These are phyloP conservation scores for Daedaleopsis nitida DNA, from an alignment of 768 basidiomycete species.

Conservation along the genomic window DNA sequence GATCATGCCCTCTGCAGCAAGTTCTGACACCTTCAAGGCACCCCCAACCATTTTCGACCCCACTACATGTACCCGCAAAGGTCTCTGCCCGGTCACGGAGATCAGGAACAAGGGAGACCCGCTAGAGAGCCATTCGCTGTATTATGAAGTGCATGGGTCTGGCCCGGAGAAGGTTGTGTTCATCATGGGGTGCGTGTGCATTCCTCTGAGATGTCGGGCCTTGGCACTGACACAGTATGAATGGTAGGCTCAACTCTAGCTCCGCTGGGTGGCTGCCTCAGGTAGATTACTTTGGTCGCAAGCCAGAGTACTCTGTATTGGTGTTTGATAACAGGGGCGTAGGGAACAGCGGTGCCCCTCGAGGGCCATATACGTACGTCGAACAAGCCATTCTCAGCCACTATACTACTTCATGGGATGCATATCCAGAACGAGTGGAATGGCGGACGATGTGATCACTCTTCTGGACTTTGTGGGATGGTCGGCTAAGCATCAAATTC, in stretches of 20 bases:
- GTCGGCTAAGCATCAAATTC: slow-evolving; percentile 60
- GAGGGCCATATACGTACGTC: slow-evolving; percentile 76
- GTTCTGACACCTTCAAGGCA: slow-evolving; percentile 4
- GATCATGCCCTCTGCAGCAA: slow-evolving; percentile 5
- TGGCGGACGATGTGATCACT: slow-evolving; percentile 74
- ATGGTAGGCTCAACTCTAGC: slow-evolving; percentile 56
- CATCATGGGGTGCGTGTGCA: slow-evolving; percentile 64
- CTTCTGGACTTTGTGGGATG: slow-evolving; percentile 74
- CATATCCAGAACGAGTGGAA: slow-evolving; percentile 59
- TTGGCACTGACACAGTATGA: neutral
- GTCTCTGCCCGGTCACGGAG: slow-evolving; percentile 72
- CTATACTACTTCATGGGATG: too few species aligned
- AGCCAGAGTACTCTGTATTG: slow-evolving; percentile 57
- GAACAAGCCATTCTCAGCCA: neutral
- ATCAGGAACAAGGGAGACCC: slow-evolving; percentile 48
- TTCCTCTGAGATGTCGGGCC: neutral
- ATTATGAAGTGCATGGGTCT: slow-evolving; percentile 76
- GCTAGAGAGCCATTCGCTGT: slow-evolving; percentile 71
- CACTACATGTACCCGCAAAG: slow-evolving; percentile 63
- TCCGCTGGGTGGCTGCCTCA: slow-evolving; percentile 67
- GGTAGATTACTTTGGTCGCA: slow-evolving; percentile 61
- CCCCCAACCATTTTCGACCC: slow-evolving; percentile 55
- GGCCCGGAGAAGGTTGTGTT: slow-evolving; percentile 68
- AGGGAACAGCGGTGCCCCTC: slow-evolving; percentile 70
- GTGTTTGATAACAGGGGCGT: slow-evolving; percentile 89